Evolutionary conservation across 1,139 yeast species (phyloP).

Genomic region (Candida glucosophila): DNA sequence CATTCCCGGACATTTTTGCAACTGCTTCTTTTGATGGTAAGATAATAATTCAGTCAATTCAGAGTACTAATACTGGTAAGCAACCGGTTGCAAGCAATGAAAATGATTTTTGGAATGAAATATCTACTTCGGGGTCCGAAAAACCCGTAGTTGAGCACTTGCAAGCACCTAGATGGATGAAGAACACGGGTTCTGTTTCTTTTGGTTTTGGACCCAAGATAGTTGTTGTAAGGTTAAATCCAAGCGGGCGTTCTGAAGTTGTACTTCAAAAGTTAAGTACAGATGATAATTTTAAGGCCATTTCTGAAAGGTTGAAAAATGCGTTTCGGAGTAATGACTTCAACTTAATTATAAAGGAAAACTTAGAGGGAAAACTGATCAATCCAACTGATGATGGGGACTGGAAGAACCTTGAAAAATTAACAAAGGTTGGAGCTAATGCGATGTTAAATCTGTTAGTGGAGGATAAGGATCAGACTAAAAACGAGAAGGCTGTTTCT

Average conservation of each 20-base stretch:
- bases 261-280: slow-evolving; percentile 41
- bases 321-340: slow-evolving; percentile 56
- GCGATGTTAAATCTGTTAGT: slow-evolving; percentile 10
- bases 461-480: slow-evolving; percentile 1
- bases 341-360: slow-evolving; percentile 44
- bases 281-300: slow-evolving; percentile 26
- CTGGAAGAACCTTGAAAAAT: slow-evolving; percentile 60
- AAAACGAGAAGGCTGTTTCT: slow-evolving; percentile 3
- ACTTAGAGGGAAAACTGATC: slow-evolving; percentile 30
- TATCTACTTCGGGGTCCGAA: slow-evolving; percentile 66
- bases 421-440: no score
- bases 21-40: slow-evolving; percentile 91
- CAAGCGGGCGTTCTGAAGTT: slow-evolving; percentile 37
- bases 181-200: slow-evolving; percentile 62
- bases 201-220: slow-evolving; percentile 95
- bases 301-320: slow-evolving; percentile 40
- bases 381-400: slow-evolving; percentile 50
- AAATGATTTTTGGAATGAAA: slow-evolving; percentile 67
- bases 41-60: slow-evolving; percentile 75
- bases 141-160: slow-evolving; percentile 58
- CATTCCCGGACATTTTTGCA: slow-evolving; percentile 85
- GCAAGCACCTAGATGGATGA: slow-evolving; percentile 90
- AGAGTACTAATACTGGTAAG: slow-evolving; percentile 54
- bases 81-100: slow-evolving; percentile 52
- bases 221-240: slow-evolving; percentile 43